Evolutionary conservation across 2,329 filamentous ascomycete genomes (phyloP).

Genomic region (Ophiosphaerella herpotricha): DNA sequence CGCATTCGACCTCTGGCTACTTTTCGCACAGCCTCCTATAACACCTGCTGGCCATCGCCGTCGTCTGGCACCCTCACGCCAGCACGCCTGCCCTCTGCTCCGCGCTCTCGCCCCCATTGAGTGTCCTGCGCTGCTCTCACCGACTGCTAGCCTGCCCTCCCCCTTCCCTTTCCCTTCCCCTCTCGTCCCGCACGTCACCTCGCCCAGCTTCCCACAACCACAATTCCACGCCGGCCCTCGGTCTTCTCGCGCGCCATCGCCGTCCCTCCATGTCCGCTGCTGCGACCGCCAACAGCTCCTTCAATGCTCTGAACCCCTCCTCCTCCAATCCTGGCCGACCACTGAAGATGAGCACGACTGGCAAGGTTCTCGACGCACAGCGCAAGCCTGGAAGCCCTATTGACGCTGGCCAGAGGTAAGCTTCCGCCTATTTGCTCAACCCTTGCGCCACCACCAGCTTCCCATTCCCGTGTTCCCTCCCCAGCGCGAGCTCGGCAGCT

Average conservation of each 20-base stretch:
- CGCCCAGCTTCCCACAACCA: constrained; percentile 19
- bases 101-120: constrained; percentile 28
- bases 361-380: constrained; percentile 57
- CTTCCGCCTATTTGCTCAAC: constrained; percentile 3
- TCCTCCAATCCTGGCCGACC: constrained; percentile 47
- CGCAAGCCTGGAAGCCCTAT: constrained; percentile 62
- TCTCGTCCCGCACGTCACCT: constrained; percentile 6
- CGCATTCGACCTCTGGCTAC: constrained; percentile 14
- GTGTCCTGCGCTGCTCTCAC: constrained; percentile 28
- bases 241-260: constrained; percentile 18
- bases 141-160: neutral
- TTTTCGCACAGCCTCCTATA: constrained; percentile 27
- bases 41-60: constrained; percentile 22
- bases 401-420: constrained; percentile 61
- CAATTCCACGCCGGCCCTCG: constrained; percentile 13
- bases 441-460: neutral
- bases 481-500: neutral
- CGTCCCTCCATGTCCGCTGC: constrained; percentile 41
- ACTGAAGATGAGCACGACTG: constrained; percentile 55
- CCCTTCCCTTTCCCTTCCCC: constrained; percentile 25
- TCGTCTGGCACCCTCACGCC: constrained; percentile 15
- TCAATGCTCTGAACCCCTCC: constrained; percentile 43
- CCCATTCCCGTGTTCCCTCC: constrained; percentile 1
- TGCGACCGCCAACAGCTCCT: constrained; percentile 34
- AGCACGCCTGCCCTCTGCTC: constrained; percentile 9